A percentile compares a stretch with the other conserved stretches of the same genome.
phyloP scores from a whole-genome alignment of 2,329 filamentous ascomycete genomes.

The Exutisphaerella laricina region DNA sequence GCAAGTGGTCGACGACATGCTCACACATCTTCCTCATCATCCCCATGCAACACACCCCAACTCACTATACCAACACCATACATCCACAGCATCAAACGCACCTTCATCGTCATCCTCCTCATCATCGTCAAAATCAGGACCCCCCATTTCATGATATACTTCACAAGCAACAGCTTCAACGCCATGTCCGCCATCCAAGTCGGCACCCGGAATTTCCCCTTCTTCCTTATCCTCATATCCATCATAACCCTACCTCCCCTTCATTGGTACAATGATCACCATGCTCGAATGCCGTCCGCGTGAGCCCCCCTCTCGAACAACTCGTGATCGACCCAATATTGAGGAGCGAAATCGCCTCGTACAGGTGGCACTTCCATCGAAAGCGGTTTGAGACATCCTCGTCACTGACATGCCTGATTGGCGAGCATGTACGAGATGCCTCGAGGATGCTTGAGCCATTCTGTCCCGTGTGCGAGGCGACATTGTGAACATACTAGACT shows the following conservation, averaged over 20 bases:
- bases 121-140: slow-evolving; percentile 1
- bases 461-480: slow-evolving; percentile 4
- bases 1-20: too few relatives aligned
- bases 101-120: slow-evolving; percentile 2
- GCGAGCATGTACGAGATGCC: background rate
- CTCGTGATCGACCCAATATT: background rate
- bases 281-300: slow-evolving; percentile 1
- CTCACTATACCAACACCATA: background rate
- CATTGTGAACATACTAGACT: background rate
- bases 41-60: background rate
- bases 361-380: background rate
- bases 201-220: slow-evolving; percentile 3
- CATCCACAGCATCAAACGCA: background rate
- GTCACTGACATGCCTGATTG: background rate
- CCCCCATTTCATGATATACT: background rate
- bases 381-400: background rate
- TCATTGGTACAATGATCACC: background rate
- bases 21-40: too few relatives aligned
- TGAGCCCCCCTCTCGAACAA: background rate
- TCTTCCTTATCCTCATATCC: slow-evolving; percentile 2
- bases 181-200: slow-evolving; percentile 4
- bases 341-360: background rate
- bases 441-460: slow-evolving; percentile 4
- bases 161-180: slow-evolving; percentile 3
- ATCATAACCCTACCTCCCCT: slow-evolving; percentile 1